phyloP scores from a whole-genome alignment of 106 monocot genomes.

The Dactylorhiza incarnata region DNA sequence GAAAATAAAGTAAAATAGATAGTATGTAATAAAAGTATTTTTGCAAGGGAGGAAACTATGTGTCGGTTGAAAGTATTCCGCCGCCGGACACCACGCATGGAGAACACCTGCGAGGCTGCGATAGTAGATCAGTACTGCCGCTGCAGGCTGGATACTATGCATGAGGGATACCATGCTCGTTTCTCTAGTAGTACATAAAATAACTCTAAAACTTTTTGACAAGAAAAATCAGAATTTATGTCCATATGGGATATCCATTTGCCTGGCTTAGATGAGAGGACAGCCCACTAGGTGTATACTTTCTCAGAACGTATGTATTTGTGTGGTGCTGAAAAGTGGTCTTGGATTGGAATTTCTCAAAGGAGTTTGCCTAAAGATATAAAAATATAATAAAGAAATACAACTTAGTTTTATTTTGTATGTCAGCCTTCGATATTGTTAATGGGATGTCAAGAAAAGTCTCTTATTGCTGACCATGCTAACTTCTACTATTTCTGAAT shows the following conservation, averaged over 20 bases:
- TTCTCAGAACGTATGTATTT: neutral
- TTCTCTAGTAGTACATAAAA: too few species aligned
- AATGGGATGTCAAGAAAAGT: neutral
- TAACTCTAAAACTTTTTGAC: too few species aligned
- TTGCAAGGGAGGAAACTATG: too few species aligned
- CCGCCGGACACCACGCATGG: too few species aligned
- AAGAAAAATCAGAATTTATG: too few species aligned
- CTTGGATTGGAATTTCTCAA: too few species aligned
- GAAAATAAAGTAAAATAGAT: neutral
- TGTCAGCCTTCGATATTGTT: neutral
- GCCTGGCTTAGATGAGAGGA: neutral
- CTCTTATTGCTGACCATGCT: neutral
- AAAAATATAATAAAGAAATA: neutral
- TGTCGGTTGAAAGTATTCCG: too few species aligned
- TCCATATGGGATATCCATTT: too few species aligned
- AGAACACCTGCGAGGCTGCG: too few species aligned
- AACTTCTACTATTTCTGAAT: conserved; percentile 3
- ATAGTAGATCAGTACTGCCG: too few species aligned
- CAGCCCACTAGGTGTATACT: neutral
- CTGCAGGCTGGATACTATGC: too few species aligned
- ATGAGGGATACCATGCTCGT: too few species aligned
- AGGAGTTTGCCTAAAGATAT: neutral
- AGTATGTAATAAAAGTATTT: neutral
- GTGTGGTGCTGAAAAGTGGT: neutral
- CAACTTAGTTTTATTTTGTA: neutral